These are phyloP conservation scores for Metschnikowia borealis DNA, from an alignment of 805 yeast genomes.

Conservation along the genomic window DNA sequence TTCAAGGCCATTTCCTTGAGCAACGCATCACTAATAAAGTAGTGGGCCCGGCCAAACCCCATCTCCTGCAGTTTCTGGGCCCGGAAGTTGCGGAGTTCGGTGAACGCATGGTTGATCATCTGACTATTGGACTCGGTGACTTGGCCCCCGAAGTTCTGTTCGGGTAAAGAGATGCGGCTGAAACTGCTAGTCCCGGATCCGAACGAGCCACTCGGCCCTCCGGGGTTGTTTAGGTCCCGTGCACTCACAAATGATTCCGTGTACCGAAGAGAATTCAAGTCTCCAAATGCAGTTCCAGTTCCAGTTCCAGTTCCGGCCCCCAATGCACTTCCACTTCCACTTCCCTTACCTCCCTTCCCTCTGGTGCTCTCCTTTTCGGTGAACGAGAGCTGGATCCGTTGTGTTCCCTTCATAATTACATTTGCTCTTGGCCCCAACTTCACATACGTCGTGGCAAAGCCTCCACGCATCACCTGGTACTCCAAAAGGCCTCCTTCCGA, in stretches of 20 bases:
- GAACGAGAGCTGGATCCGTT: slow-evolving; percentile 52
- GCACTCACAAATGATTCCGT: slow-evolving; percentile 27
- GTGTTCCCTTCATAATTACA: slow-evolving; percentile 41
- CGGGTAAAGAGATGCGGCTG: slow-evolving; percentile 21
- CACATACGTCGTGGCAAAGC: slow-evolving; percentile 78
- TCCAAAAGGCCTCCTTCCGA: slow-evolving; percentile 65
- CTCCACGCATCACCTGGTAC: slow-evolving; percentile 66
- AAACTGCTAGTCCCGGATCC: background rate
- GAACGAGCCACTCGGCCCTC: too few species aligned
- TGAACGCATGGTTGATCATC: slow-evolving; percentile 26
- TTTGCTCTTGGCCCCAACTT: slow-evolving; percentile 56
- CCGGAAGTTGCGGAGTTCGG: slow-evolving; percentile 40
- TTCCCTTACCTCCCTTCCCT: background rate
- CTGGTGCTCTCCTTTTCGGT: slow-evolving; percentile 19
- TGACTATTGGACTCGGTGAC: slow-evolving; percentile 18
- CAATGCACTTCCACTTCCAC: too few species aligned
- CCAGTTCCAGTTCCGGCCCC: too few species aligned
- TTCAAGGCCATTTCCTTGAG: slow-evolving; percentile 52
- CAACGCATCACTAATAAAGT: slow-evolving; percentile 27
- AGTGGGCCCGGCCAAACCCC: slow-evolving; percentile 25
- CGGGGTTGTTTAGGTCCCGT: slow-evolving; percentile 10
- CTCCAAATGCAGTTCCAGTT: too few species aligned
- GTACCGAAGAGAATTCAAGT: slow-evolving; percentile 17
- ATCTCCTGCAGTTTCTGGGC: slow-evolving; percentile 39
- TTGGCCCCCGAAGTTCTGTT: slow-evolving; percentile 15